Percentiles rank a stretch among this genome's conserved stretches.
phyloP scores from a whole-genome alignment of 1,139 yeast genomes.

The Protomyces inouyei region DNA sequence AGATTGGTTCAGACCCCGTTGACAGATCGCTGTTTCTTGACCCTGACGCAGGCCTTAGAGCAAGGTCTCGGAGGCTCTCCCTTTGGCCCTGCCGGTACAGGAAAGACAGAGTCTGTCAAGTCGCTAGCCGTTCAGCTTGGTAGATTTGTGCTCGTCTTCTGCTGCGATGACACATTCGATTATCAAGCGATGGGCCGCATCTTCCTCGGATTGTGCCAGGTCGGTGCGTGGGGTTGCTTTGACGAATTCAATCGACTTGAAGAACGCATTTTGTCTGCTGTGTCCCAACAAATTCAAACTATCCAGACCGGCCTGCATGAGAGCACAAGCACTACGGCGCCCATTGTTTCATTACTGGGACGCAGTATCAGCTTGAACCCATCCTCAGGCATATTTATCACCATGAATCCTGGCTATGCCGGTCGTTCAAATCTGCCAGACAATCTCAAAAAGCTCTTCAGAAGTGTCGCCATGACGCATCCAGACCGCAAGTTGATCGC shows the following conservation, averaged over 20 bases:
- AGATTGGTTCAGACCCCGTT: conserved; percentile 75
- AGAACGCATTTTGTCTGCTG: conserved; percentile 69
- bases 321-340: conserved; percentile 24
- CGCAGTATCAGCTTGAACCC: conserved; percentile 45
- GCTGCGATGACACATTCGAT: conserved; percentile 88
- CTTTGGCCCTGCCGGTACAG: conserved; percentile 93
- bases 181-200: conserved; percentile 74
- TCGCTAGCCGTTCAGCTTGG: conserved; percentile 80
- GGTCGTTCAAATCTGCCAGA: conserved; percentile 84
- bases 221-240: conserved; percentile 95
- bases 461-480: conserved; percentile 65
- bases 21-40: conserved; percentile 57
- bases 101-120: conserved; percentile 77
- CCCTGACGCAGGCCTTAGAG: conserved; percentile 70
- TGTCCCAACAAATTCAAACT: conserved; percentile 72
- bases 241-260: conserved; percentile 89
- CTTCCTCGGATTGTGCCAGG: conserved; percentile 71
- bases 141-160: conserved; percentile 73
- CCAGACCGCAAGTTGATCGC: conserved; percentile 71
- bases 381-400: conserved; percentile 62
- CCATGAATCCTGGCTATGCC: conserved; percentile 86
- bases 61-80: conserved; percentile 85
- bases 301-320: conserved; percentile 55
- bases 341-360: conserved; percentile 50
- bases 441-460: conserved; percentile 71